These are phyloP conservation scores for Entomortierella beljakovae DNA, from an alignment of 192 early-diverging fungal species.

Conservation along the genomic window DNA sequence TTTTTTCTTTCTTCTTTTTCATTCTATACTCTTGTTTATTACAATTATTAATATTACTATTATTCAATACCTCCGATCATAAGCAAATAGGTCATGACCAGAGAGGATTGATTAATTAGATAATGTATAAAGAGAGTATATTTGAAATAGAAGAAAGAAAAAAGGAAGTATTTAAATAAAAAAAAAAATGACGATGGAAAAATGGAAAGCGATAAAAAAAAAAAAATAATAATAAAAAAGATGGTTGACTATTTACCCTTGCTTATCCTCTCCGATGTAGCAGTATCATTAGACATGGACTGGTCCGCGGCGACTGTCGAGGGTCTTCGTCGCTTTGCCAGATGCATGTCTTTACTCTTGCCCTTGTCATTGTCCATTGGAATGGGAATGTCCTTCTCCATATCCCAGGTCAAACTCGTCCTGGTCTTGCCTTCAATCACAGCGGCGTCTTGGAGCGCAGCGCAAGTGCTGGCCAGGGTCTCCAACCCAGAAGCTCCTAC, in stretches of 20 bases:
- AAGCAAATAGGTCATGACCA: not conserved
- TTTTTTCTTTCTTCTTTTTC: not conserved
- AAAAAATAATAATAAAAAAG: not conserved
- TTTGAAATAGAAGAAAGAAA: not conserved
- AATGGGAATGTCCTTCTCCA: conserved; percentile 13
- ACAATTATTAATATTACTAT: not conserved
- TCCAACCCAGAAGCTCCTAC: conserved; percentile 23
- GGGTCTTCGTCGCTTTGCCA: conserved; percentile 6
- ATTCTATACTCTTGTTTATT: not conserved
- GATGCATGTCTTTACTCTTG: not conserved
- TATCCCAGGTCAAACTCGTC: conserved; percentile 18
- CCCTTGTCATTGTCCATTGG: not conserved
- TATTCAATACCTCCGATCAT: not conserved
- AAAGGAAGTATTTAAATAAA: not conserved
- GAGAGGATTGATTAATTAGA: not conserved
- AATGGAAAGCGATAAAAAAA: not conserved
- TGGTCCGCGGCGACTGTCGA: not conserved
- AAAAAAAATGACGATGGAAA: conserved; percentile 4
- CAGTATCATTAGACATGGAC: not conserved
- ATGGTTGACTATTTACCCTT: conserved; percentile 20
- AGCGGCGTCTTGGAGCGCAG: conserved; percentile 20
- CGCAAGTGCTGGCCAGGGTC: conserved; percentile 13
- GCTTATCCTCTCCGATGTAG: conserved; percentile 7
- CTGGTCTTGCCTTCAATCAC: conserved; percentile 30
- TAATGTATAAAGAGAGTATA: not conserved